Percentiles rank a stretch among this genome's conserved stretches.
These are phyloP conservation scores for Chimonanthus salicifolius DNA, from an alignment of 164 flowering plant species.

Conservation along the genomic window DNA sequence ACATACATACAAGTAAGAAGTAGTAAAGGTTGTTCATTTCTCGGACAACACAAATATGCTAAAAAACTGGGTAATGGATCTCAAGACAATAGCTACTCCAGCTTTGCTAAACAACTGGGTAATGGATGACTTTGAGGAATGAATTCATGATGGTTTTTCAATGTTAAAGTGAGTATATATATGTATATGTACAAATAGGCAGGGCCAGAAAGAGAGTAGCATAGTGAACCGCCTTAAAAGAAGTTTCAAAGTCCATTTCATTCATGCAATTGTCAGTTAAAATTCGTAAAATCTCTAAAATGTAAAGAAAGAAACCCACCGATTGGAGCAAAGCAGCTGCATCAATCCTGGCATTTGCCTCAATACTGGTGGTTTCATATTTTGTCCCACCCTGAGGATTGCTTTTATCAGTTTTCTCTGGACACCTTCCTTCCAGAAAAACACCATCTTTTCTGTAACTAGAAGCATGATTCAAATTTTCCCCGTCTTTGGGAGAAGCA, in stretches of 20 bases:
- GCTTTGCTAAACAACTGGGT: no score
- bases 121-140: no score
- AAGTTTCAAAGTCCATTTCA: neutral
- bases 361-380: constrained; percentile 9
- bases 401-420: constrained; percentile 10
- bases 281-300: neutral
- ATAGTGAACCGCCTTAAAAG: no score
- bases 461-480: constrained; percentile 20
- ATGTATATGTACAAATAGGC: no score
- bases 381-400: constrained; percentile 11
- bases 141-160: no score
- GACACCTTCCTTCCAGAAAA: constrained; percentile 6
- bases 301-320: constrained; percentile 9
- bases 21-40: no score
- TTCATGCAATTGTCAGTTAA: neutral
- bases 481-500: constrained; percentile 22
- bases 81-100: no score
- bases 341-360: constrained; percentile 12
- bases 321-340: constrained; percentile 6
- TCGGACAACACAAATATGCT: no score
- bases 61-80: no score
- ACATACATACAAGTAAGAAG: no score
- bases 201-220: no score
- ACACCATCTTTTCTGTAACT: constrained; percentile 8
- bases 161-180: no score